Base-by-base conservation (phyloP, 192 early-diverging fungal genomes). In the Lobosporangium transversale region DNA sequence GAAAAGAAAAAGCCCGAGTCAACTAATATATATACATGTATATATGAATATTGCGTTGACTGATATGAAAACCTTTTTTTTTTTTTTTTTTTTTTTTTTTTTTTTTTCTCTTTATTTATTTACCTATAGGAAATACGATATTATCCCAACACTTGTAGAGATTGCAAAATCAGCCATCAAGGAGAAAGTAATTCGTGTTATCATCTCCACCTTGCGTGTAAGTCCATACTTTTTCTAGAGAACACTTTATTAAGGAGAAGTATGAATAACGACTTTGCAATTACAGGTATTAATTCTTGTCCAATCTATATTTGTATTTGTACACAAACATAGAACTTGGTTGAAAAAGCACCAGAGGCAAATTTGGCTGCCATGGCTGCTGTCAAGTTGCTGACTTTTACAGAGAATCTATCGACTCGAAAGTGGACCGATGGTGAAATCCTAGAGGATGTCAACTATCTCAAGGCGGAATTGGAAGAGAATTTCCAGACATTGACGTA, bases 381-480 rank as follows among this genome's bases (percentile, higher is more conserved):
- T n/a, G 89, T 90, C 59, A 94, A 94, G 60, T 65, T 94, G 30
- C 68, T 94, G 17, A 84, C 83, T 35, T 85, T 91, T 53, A 90
- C 89, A 58, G 91, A 96, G 68, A 92, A 88, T 30, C 85, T 94
- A 49, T 76, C 83, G 14, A 84, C 88, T 20, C 88, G 97, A 52
- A 97, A 95, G 74, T 97, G 95, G 91, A 92, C 94, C 17, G 97
- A 99, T 84, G 70, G 79, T 29, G 97, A 99, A 49, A 90, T 99
- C 68, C 61, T 86, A 27, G 91, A 93, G 43, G 94, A 94, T 62
- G 73, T 99, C 26, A 81, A 84, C 3, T 90, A 81, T 66, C 71
- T 99, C 51, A 86, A 89, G 55, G 85, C 90, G 32, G 87, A 92
- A 56, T 79, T 99, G 55, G 84, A 86, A 33, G 89, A 90, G 55